Evolutionary conservation across 2,329 filamentous ascomycete species (phyloP), one percentile per base, ranked within the genome.

Genomic region (Podosphaera xanthii): DNA sequence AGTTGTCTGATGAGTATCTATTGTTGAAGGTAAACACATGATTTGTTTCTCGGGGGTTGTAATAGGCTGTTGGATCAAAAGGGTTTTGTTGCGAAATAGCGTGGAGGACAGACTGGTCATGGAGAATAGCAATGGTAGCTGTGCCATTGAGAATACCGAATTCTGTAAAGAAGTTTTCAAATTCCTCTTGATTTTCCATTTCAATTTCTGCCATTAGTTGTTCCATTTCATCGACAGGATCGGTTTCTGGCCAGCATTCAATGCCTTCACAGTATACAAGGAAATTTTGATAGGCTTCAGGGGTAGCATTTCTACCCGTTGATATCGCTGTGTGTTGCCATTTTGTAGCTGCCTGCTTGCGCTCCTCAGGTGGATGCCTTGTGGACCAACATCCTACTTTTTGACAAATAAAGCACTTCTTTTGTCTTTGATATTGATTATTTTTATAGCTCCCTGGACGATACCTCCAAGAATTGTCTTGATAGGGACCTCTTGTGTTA

Each of bases 401-500:
- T 10, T 46, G 38, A 42, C 55, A 57, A 44, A 57, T 38, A 57
- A 57, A 57, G n/a, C 54, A 57, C 31, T 57, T 57, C 35, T 57
- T 57, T 52, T 50, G 5, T 33, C 48, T 50, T 50, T 54, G 50
- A 54, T n/a, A 5, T n/a, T 54, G 30, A 54, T 34, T 54, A 34
- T 36, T 34, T 31, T 35, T 31, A 54, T 34, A 54, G 12, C 34
- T 54, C 12, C 33, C 33, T 54, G 33, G 33, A 34, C 34, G 5
- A 34, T 34, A 10, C 34, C 50, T 34, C 31, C 30, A 8, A 35
- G 50, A 36, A 34, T 54, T 54, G 12, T 34, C 34, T 36, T 36
- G 7, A 36, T 35, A 34, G 5, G 50, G 4, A 36, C 33, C 33
- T 36, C 34, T 34, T 9, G 12, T 54, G n/a, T 34, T 54, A 35